A percentile compares a stretch with the other conserved stretches of the same genome.
Conservation (phyloP, 768 basidiomycete genomes). For the Leucocoprinus sp. region DNA sequence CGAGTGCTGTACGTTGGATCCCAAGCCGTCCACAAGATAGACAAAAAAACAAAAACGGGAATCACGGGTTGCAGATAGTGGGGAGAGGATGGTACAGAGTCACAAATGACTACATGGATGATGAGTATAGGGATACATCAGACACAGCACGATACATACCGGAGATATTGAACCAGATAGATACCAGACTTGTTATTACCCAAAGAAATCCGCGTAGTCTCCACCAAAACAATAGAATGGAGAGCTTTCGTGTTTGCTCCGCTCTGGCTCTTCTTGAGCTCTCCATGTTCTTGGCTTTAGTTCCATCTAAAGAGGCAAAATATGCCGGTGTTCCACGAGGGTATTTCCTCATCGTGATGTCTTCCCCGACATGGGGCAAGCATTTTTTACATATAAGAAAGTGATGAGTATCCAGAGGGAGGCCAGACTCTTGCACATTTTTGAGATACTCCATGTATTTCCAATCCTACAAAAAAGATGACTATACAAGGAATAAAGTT, state of each 20-base stretch:
- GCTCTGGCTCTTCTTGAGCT: conserved; percentile 37
- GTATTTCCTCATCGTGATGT: conserved; percentile 73
- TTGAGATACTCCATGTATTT: conserved; percentile 58
- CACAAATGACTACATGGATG: conserved; percentile 24
- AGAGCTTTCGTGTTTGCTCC: conserved; percentile 34
- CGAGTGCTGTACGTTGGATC: conserved; percentile 70
- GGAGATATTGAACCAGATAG: conserved; percentile 31
- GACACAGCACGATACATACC: conserved; percentile 31
- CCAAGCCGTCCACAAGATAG: conserved; percentile 78
- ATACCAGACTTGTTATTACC: conserved; percentile 36
- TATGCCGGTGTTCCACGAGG: conserved; percentile 70
- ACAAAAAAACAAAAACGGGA: conserved; percentile 44
- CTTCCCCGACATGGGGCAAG: conserved; percentile 72
- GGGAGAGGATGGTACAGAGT: conserved; percentile 20
- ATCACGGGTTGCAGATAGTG: conserved; percentile 30
- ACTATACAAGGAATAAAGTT: not conserved
- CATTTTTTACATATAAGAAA: conserved; percentile 80
- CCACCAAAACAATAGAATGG: conserved; percentile 56
- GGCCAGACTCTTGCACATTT: conserved; percentile 61
- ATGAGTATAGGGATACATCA: not conserved
- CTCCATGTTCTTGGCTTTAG: conserved; percentile 58
- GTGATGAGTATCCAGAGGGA: conserved; percentile 72
- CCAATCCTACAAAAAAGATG: conserved; percentile 45
- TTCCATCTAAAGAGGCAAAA: conserved; percentile 59
- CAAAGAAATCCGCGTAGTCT: conserved; percentile 61